Conservation (phyloP, 139 green algal species). For the Microglena sp. region DNA sequence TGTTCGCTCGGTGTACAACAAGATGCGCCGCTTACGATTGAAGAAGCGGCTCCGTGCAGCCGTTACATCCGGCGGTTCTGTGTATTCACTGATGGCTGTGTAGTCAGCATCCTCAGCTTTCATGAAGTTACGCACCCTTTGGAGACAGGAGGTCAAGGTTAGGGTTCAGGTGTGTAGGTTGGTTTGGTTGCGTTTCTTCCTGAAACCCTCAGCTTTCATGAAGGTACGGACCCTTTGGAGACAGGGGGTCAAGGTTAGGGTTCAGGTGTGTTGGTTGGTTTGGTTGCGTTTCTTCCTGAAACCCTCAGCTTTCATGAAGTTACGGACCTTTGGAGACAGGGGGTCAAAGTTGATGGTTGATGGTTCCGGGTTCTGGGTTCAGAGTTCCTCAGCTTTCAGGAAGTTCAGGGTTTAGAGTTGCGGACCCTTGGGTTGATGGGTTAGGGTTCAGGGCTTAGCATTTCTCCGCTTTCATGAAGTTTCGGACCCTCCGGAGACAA, state of each 20-base stretch:
- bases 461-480: constrained; percentile 48
- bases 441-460: too few species aligned
- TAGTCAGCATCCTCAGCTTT: constrained; percentile 44
- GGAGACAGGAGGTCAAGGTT: constrained; percentile 1
- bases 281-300: not conserved
- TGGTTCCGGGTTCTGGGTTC: not conserved
- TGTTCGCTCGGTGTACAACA: constrained; percentile 89
- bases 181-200: not conserved
- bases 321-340: constrained; percentile 44
- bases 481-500: constrained; percentile 44
- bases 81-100: constrained; percentile 74
- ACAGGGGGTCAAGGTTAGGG: not conserved
- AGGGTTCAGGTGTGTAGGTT: not conserved
- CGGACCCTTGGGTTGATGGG: too few species aligned
- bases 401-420: too few species aligned
- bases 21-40: constrained; percentile 52
- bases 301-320: constrained; percentile 34
- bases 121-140: constrained; percentile 55
- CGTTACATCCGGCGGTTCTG: constrained; percentile 46
- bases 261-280: not conserved
- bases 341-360: not conserved
- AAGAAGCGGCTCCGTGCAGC: constrained; percentile 52
- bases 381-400: constrained; percentile 14
- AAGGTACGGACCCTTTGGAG: constrained; percentile 55
- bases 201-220: constrained; percentile 14